Evolutionary conservation across 352 stramenopile species (phyloP).

Genomic region (Phytophthora pinifolia): DNA sequence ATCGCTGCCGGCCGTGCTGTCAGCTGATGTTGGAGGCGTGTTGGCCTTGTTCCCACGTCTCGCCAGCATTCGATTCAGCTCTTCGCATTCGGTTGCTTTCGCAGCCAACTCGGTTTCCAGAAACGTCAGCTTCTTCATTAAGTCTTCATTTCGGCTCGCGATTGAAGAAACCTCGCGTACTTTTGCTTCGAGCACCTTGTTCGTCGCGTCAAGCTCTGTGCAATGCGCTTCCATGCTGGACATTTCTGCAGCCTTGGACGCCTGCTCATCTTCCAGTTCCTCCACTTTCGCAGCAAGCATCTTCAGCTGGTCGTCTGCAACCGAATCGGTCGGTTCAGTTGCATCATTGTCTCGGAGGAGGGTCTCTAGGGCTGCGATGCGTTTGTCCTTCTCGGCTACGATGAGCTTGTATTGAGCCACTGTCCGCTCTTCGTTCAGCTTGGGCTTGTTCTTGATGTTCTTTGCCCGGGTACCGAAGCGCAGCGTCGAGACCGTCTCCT

Average conservation of each 20-base stretch:
- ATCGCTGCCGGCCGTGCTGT: conserved; percentile 10
- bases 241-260: conserved; percentile 53
- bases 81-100: conserved; percentile 50
- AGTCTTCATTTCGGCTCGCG: conserved; percentile 50
- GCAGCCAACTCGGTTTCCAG: conserved; percentile 50
- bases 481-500: conserved; percentile 75
- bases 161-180: conserved; percentile 41
- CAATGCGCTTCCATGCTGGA: conserved; percentile 57
- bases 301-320: conserved; percentile 46
- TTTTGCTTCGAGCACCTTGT: conserved; percentile 40
- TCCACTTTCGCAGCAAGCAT: conserved; percentile 52
- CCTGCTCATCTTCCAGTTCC: conserved; percentile 61
- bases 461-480: conserved; percentile 77
- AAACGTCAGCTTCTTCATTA: conserved; percentile 49
- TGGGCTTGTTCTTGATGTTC: conserved; percentile 81
- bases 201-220: conserved; percentile 44
- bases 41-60: conserved; percentile 17
- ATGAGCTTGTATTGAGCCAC: conserved; percentile 73
- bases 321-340: conserved; percentile 26
- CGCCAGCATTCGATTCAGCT: conserved; percentile 43
- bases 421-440: conserved; percentile 90
- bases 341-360: conserved; percentile 29
- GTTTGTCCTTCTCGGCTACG: conserved; percentile 55
- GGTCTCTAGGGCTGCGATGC: conserved; percentile 43
- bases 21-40: conserved; percentile 12